phyloP scores from a whole-genome alignment of 208 protist genomes.

The Leishmania aethiopica region DNA sequence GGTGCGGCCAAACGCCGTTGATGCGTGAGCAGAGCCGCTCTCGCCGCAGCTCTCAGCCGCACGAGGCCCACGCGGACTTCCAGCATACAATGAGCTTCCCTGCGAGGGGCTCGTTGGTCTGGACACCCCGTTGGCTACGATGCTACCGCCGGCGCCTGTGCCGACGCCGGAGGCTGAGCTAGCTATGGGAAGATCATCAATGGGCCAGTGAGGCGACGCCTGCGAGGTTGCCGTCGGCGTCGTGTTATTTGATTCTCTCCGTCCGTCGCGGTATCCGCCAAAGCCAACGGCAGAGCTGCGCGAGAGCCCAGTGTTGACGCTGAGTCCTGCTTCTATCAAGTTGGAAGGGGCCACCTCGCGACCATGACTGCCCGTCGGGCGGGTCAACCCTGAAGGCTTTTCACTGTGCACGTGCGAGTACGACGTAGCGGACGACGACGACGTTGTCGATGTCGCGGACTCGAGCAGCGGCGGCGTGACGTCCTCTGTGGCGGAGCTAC shows the following conservation, averaged over 20 bases:
- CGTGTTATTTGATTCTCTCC: not conserved
- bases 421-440: conserved; percentile 3
- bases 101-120: conserved; percentile 9
- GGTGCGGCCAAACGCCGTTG: not conserved
- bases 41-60: not conserved
- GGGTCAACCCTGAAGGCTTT: not conserved
- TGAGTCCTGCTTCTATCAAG: not conserved
- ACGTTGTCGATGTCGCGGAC: conserved; percentile 3
- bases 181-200: conserved; percentile 1
- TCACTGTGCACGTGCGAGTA: conserved; percentile 5
- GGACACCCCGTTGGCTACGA: not conserved
- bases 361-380: not conserved
- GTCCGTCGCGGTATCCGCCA: not conserved
- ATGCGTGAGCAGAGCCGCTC: not conserved
- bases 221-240: not conserved
- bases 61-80: conserved; percentile 6
- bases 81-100: conserved; percentile 5
- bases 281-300: not conserved
- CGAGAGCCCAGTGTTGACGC: conserved; percentile 7
- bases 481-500: conserved; percentile 15
- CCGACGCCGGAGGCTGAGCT: not conserved
- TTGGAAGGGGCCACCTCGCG: conserved; percentile 2
- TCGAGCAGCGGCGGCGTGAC: conserved; percentile 7
- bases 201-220: not conserved
- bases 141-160: not conserved